A percentile compares a stretch with the other conserved stretches of the same genome.
Conservation (phyloP, 768 basidiomycete genomes). For the Mycena haematopus region DNA sequence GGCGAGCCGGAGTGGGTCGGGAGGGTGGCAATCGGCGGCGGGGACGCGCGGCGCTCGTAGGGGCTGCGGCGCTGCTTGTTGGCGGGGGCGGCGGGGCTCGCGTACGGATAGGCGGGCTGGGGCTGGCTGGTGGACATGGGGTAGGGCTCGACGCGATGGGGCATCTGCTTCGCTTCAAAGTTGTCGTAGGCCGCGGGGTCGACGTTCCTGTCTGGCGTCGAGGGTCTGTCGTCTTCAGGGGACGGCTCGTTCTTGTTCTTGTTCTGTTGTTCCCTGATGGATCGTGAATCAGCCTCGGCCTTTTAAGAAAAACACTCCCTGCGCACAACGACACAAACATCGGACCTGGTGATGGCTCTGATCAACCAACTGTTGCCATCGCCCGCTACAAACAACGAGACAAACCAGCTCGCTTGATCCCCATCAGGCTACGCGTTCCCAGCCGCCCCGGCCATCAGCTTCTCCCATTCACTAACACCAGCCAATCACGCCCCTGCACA, state of each 20-base stretch:
- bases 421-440: no score
- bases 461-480: no score
- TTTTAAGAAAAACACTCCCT: no score
- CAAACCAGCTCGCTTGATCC: no score
- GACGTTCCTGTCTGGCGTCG: not conserved
- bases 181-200: conserved; percentile 13
- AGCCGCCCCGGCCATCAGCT: no score
- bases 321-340: not conserved
- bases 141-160: conserved; percentile 34
- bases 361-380: not conserved
- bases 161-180: conserved; percentile 18
- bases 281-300: no score
- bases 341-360: not conserved
- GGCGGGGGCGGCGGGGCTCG: conserved; percentile 33
- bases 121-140: conserved; percentile 36
- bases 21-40: conserved; percentile 37
- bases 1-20: conserved; percentile 61
- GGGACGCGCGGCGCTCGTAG: not conserved
- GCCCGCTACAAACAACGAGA: no score
- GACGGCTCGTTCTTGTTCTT: no score
- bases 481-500: no score
- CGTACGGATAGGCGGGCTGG: conserved; percentile 29
- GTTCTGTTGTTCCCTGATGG: no score
- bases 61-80: conserved; percentile 45
- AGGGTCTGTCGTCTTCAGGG: not conserved